phyloP scores from a whole-genome alignment of 108 stramenopile genomes.

The Fragilariopsis cylindrus region DNA sequence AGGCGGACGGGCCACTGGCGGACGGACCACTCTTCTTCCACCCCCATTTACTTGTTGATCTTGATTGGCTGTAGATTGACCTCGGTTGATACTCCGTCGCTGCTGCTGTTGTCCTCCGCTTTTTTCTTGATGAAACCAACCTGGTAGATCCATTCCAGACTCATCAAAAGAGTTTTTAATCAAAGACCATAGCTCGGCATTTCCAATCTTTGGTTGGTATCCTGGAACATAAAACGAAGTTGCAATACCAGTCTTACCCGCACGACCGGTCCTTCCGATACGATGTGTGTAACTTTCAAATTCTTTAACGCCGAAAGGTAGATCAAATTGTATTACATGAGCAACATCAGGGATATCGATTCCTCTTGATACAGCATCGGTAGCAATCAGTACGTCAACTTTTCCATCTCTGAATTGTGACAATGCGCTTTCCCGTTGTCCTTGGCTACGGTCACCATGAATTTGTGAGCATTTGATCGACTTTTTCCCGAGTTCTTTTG shows the following conservation, averaged over 20 bases:
- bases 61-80: no score
- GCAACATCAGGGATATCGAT: constrained; percentile 94
- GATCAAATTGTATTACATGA: constrained; percentile 99
- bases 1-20: no score
- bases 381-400: constrained; percentile 93
- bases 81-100: no score
- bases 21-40: no score
- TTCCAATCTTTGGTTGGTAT: not conserved
- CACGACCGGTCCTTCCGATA: constrained; percentile 91
- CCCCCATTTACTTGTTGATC: no score
- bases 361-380: constrained; percentile 95
- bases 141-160: no score
- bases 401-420: constrained; percentile 95
- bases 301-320: constrained; percentile 97
- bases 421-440: constrained; percentile 97
- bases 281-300: constrained; percentile 95
- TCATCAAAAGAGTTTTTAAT: no score
- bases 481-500: constrained; percentile 97
- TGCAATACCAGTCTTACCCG: constrained; percentile 92
- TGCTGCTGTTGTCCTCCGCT: not conserved
- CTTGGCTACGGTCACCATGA: constrained; percentile 97
- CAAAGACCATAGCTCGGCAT: no score
- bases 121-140: no score
- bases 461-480: constrained; percentile 97
- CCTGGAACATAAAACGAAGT: constrained; percentile 5